Conservation (phyloP, 306 rosid genomes). For the Ormosia semicastrata region DNA sequence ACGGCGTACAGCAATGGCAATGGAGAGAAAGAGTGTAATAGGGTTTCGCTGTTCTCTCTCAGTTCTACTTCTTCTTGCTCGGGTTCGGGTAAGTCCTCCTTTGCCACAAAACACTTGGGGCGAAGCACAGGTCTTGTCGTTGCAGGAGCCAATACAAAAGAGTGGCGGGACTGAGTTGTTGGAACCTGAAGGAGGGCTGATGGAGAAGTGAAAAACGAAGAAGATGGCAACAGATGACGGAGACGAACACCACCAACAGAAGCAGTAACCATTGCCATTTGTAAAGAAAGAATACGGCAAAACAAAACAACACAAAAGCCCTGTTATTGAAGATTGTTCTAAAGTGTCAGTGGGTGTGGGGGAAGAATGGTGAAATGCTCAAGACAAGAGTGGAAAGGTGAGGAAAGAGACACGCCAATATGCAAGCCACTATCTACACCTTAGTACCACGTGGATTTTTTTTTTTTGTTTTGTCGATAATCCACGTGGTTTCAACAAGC, state of each 20-base stretch:
- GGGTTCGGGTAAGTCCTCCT: neutral
- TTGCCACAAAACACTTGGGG: slow-evolving; percentile 21
- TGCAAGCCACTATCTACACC: neutral
- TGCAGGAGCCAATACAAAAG: neutral
- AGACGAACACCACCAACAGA: slow-evolving; percentile 24
- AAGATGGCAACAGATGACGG: slow-evolving; percentile 26
- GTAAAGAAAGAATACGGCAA: neutral
- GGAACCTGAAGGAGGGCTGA: slow-evolving; percentile 19
- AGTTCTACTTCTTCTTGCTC: slow-evolving; percentile 14
- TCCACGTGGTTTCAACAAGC: slow-evolving; percentile 46
- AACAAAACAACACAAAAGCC: neutral
- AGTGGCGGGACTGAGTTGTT: slow-evolving; percentile 13
- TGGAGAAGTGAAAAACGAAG: slow-evolving; percentile 24
- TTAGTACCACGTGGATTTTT: too few species aligned
- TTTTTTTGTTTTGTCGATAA: too few species aligned
- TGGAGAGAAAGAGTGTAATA: slow-evolving; percentile 63
- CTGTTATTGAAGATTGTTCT: neutral
- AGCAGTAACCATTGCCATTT: slow-evolving; percentile 50
- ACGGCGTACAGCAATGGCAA: slow-evolving; percentile 65
- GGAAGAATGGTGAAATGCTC: neutral
- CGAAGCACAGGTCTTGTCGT: neutral
- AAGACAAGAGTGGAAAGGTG: slow-evolving; percentile 41
- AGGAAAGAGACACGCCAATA: slow-evolving; percentile 71
- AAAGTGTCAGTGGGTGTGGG: neutral
- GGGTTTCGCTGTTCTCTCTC: slow-evolving; percentile 39